Evolutionary conservation across 148 eudicot species (phyloP), one percentile per base, ranked within the genome.

Genomic region (Chenopodium suecicum): DNA sequence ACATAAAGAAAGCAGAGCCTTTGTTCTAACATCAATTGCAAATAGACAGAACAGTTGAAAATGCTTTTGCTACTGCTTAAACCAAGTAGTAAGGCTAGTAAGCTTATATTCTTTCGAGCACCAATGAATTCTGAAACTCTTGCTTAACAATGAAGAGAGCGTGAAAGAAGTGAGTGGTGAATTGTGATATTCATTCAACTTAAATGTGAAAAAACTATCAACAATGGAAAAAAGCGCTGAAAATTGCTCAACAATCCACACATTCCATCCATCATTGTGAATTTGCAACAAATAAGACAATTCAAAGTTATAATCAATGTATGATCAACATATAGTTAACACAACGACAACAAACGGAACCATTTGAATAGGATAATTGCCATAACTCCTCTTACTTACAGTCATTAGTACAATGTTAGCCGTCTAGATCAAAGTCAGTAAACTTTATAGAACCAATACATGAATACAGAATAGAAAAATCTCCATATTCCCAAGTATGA

Each of bases 371-470:
- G 25, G 34, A 17, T 16, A 27, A 64, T 56, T 66, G 34, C 47
- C 29, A 66, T 56, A 50, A 66, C 9, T 73, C 56, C 73, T 76
- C 76, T 82, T 64, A 73, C 75, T 72, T 73, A 83, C 37, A 83
- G 73, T 80, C 77, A 69, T 48, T 50, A 23, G 37, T 70, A 54
- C 65, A 79, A 58, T 27, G 80, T 83, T 83, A 78, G 82, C 85
- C 46, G 27, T 74, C 62, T 74, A 65, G 32, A 78, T 63, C 78
- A 78, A 64, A 50, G 74, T 74, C 52, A 74, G 77, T 50, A 48
- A 50, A 73, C 73, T 32, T n/a, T 50, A 78, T 34, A 65, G 3
- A 78, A 27, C 56, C 73, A 34, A 34, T 65, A 78, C 78, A 78
- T 50, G 78, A 84, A 66, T 77, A 64, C 54, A 66, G 78, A 70